These are phyloP conservation scores for Wickerhamomyces alni DNA, from an alignment of 805 yeast species.

Conservation along the genomic window DNA sequence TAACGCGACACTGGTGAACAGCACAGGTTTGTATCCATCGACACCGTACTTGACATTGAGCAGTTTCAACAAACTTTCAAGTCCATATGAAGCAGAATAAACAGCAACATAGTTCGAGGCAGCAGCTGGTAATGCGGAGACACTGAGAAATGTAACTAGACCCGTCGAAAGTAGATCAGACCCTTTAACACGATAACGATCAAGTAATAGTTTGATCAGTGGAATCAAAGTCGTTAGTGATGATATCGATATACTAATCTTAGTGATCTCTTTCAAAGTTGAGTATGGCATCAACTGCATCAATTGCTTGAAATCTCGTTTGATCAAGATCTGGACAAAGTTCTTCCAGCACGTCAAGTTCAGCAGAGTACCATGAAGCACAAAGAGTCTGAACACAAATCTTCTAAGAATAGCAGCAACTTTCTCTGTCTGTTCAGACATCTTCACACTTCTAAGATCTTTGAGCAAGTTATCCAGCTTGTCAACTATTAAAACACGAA, in stretches of 20 bases:
- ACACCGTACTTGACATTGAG: background rate
- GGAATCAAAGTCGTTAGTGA: constrained; percentile 3
- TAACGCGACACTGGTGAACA: constrained; percentile 11
- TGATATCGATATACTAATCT: background rate
- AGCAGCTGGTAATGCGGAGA: constrained; percentile 8
- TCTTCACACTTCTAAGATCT: background rate
- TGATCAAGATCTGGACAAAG: constrained; percentile 1
- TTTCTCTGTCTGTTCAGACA: background rate
- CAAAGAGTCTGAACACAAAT: constrained; percentile 7
- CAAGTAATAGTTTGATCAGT: background rate
- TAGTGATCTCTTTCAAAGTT: background rate
- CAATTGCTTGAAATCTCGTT: constrained; percentile 1
- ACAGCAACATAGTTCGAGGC: constrained; percentile 10
- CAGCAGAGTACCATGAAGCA: constrained; percentile 7
- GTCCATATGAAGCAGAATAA: constrained; percentile 9
- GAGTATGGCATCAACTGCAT: background rate
- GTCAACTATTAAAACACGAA: background rate
- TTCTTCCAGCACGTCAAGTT: constrained; percentile 3
- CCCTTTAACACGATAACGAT: background rate
- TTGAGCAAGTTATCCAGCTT: background rate
- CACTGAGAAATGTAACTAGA: constrained; percentile 2
- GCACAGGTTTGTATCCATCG: constrained; percentile 8
- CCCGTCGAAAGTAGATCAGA: background rate
- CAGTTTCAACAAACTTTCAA: constrained; percentile 6
- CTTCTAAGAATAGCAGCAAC: constrained; percentile 4